phyloP scores from a whole-genome alignment of 2,329 filamentous ascomycete genomes.

The Cladosporium sp. region DNA sequence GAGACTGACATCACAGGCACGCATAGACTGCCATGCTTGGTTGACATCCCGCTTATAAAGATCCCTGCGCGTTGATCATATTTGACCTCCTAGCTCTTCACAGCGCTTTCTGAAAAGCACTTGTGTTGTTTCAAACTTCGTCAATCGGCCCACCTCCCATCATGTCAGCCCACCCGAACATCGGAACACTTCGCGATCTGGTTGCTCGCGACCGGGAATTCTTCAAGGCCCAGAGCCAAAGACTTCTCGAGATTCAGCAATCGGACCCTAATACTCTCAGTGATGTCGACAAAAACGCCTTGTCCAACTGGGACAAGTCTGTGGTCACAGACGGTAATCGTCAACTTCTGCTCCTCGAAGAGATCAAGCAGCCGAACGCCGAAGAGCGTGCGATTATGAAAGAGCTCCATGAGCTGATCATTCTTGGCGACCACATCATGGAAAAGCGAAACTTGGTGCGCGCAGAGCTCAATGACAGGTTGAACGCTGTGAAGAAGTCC shows the following conservation, averaged over 20 bases:
- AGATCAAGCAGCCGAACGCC: constrained; percentile 13
- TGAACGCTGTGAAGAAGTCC: background rate
- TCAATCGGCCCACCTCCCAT: background rate
- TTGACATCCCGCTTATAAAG: background rate
- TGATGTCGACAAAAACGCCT: constrained; percentile 19
- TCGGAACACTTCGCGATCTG: constrained; percentile 17
- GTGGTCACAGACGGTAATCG: constrained; percentile 22
- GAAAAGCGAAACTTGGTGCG: constrained; percentile 17
- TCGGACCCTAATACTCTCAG: constrained; percentile 9
- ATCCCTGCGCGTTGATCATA: background rate
- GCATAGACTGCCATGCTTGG: background rate
- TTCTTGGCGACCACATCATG: constrained; percentile 24
- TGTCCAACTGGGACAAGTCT: constrained; percentile 25
- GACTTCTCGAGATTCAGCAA: constrained; percentile 16
- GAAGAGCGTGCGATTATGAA: constrained; percentile 26
- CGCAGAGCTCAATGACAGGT: constrained; percentile 1
- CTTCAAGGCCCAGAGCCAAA: constrained; percentile 19
- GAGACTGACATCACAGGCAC: background rate
- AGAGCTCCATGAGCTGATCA: constrained; percentile 24
- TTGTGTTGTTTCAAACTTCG: background rate
- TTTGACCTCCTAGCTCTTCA: background rate
- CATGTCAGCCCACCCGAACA: constrained; percentile 4
- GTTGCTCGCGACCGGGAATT: constrained; percentile 19
- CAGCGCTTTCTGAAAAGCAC: background rate
- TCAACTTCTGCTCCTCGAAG: constrained; percentile 22